Percentiles rank a stretch among this genome's conserved stretches.
phyloP scores from a whole-genome alignment of 2,329 filamentous ascomycete genomes.

The Neonectria neomacrospora region DNA sequence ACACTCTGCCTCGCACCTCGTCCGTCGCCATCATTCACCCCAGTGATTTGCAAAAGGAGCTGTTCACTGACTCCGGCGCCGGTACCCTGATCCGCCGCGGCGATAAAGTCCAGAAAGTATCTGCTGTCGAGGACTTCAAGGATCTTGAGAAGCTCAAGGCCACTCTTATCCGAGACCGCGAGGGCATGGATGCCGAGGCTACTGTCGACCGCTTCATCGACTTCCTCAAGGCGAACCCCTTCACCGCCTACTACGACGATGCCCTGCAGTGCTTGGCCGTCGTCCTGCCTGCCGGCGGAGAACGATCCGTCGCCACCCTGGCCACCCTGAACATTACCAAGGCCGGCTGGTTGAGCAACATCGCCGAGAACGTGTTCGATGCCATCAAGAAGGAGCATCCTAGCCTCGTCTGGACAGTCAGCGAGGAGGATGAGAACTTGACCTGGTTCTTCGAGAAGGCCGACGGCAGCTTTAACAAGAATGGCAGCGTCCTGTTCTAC shows the following conservation, averaged over 20 bases:
- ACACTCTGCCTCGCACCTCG: constrained; percentile 87
- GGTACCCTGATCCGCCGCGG: constrained; percentile 93
- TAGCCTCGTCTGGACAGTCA: constrained; percentile 95
- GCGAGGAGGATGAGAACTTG: constrained; percentile 93
- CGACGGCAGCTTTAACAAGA: constrained; percentile 86
- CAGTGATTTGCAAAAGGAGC: constrained; percentile 92
- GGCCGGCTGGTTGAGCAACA: constrained; percentile 92
- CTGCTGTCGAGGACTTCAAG: constrained; percentile 77
- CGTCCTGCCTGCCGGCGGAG: constrained; percentile 78
- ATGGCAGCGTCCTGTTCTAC: constrained; percentile 95
- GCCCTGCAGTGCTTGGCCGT: constrained; percentile 92
- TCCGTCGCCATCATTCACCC: constrained; percentile 98
- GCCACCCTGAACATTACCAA: constrained; percentile 94
- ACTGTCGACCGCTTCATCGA: constrained; percentile 90
- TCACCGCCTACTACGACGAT: constrained; percentile 95
- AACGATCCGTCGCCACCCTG: constrained; percentile 79
- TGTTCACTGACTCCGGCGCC: constrained; percentile 95
- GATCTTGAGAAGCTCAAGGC: constrained; percentile 83
- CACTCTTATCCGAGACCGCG: constrained; percentile 82
- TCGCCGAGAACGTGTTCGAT: constrained; percentile 94
- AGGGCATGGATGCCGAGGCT: constrained; percentile 82
- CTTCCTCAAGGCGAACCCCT: constrained; percentile 78
- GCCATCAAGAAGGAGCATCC: constrained; percentile 94
- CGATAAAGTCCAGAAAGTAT: constrained; percentile 84
- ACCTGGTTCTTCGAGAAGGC: constrained; percentile 99